A percentile compares a stretch with the other conserved stretches of the same genome.
Evolutionary conservation across 352 stramenopile species (phyloP).

Genomic region (Pythium angustatum): DNA sequence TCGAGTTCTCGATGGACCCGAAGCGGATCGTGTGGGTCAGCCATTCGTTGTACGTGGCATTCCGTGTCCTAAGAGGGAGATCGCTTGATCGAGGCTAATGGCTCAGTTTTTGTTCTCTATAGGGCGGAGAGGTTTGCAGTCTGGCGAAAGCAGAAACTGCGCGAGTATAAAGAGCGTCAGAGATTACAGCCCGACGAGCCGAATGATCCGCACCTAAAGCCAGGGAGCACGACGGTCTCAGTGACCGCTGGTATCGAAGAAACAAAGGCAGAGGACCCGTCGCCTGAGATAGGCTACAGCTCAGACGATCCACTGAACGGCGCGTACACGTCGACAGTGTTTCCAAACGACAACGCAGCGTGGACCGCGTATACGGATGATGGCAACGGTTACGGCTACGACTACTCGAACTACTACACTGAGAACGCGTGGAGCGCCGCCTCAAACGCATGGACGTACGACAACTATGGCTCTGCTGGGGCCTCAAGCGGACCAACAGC

Average conservation of each 20-base stretch:
- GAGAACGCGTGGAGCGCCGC: slow-evolving; percentile 9
- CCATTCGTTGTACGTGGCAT: slow-evolving; percentile 51
- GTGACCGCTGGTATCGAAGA: too few species aligned
- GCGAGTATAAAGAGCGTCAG: slow-evolving; percentile 12
- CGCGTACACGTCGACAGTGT: too few species aligned
- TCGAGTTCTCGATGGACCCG: slow-evolving; percentile 70
- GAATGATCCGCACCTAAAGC: too few species aligned
- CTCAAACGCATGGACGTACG: background rate
- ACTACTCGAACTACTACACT: slow-evolving; percentile 15
- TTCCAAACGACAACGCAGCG: too few species aligned
- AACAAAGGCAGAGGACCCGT: too few species aligned
- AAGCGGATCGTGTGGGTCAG: slow-evolving; percentile 65
- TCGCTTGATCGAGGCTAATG: background rate
- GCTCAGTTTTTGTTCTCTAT: slow-evolving; percentile 5
- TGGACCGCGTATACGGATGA: background rate
- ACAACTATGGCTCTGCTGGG: too few species aligned
- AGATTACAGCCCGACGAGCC: background rate
- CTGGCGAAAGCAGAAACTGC: slow-evolving; percentile 24
- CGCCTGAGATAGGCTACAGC: too few species aligned
- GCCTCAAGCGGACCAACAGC: background rate
- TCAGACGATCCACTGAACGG: too few species aligned
- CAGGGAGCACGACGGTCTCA: too few species aligned
- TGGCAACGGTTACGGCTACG: slow-evolving; percentile 8
- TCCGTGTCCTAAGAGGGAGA: too few species aligned
- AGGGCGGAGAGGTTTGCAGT: slow-evolving; percentile 30